Base-by-base conservation (phyloP, 2,329 filamentous ascomycete species). In the Penicillium olsonii region DNA sequence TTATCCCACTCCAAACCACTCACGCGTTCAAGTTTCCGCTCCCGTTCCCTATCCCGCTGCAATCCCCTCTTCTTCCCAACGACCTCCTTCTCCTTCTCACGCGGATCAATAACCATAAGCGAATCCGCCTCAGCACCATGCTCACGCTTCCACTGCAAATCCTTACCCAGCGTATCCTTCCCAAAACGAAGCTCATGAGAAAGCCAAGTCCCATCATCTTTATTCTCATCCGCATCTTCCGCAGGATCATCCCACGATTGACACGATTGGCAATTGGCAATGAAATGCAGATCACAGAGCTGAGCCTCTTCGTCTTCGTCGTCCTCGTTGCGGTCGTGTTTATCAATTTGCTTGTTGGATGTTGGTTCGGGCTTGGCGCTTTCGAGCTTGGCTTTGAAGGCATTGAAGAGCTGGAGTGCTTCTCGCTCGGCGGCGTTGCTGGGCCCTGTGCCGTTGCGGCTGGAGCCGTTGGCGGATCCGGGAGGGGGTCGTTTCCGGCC, bases 281-380 rank as follows among this genome's bases (percentile, higher is more conserved):
- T 95, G 70, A 97, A 99, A 68, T 99, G 94, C 29, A 99, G 75
- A 68, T 97, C 94, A 66, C 94, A 99, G 4, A 95, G 78, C 42
- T 80, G 80, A 2, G 84, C 85, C 67, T 95, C 90, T 33, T 87
- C 85, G 15, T 80, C 78, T 7, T 69, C 63, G 9, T 62, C 56
- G 41, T 52, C 52, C 15, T 62, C 51, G 11, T 56, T 39, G 24
- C 40, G 22, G 45, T 49, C 44, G 19, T 57, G 40, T 42, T 57
- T 49, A 14, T 54, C 45, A 9, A 55, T 35, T 6, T 35, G 27
- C 22, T 49, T 55, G 31, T 40, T 43, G 34, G 57, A 56, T 40
- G 24, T 68, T 3, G 68, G 63, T 26, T 65, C 66, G 4, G 55
- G 50, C 27, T 69, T 54, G 27, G 65, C 61, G 10, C 65, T 65